These are phyloP conservation scores for Ophiobolus disseminans DNA, from an alignment of 2,329 filamentous ascomycete species.

Conservation along the genomic window DNA sequence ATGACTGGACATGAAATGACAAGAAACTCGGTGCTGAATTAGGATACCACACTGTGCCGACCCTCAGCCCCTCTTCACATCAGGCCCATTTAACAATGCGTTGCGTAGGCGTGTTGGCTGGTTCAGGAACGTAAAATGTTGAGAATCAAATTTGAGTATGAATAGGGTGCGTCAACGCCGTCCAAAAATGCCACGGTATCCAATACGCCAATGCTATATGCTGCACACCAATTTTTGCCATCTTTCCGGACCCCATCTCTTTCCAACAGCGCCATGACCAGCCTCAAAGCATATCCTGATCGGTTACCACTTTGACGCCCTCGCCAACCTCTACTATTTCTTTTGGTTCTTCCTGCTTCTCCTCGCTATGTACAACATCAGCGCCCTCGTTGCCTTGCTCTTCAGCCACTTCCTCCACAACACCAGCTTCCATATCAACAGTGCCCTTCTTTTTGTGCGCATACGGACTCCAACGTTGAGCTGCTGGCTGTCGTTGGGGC, in stretches of 20 bases:
- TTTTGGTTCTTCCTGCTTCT: conserved; percentile 16
- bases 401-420: conserved; percentile 30
- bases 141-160: no score
- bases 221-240: not conserved
- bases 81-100: no score
- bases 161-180: no score
- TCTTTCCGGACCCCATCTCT: not conserved
- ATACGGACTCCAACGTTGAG: conserved; percentile 45
- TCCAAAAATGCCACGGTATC: conserved; percentile 18
- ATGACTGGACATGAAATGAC: no score
- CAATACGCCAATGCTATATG: conserved; percentile 26
- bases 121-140: no score
- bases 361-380: conserved; percentile 10
- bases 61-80: no score
- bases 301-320: conserved; percentile 12
- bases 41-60: no score
- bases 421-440: conserved; percentile 26
- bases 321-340: conserved; percentile 6
- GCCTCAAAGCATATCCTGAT: conserved; percentile 26
- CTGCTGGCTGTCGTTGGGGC: conserved; percentile 30
- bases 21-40: no score
- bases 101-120: no score
- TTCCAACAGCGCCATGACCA: not conserved
- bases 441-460: conserved; percentile 36
- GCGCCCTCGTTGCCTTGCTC: conserved; percentile 13